Conservation (phyloP, 1,139 yeast genomes). For the Diutina scorzettiae region DNA sequence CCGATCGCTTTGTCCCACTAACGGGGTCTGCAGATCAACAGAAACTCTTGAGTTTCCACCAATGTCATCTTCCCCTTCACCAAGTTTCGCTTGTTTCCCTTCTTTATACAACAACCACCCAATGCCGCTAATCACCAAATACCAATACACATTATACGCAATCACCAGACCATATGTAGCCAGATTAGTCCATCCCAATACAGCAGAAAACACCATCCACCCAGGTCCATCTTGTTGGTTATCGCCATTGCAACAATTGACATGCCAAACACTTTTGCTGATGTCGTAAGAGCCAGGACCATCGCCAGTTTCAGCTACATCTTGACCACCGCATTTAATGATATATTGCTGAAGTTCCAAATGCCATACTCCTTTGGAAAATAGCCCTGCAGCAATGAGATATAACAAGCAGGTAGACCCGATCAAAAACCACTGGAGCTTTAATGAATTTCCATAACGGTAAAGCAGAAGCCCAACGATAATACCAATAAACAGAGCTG, state of each 20-base stretch:
- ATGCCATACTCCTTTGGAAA: constrained; percentile 36
- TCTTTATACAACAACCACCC: constrained; percentile 17
- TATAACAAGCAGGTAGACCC: constrained; percentile 30
- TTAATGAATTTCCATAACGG: constrained; percentile 30
- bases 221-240: constrained; percentile 30
- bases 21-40: no score
- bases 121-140: constrained; percentile 16
- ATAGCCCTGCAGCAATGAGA: constrained; percentile 33
- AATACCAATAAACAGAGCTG: constrained; percentile 23
- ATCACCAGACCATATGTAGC: constrained; percentile 36
- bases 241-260: constrained; percentile 35
- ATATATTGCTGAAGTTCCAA: constrained; percentile 32
- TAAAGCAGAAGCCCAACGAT: constrained; percentile 26
- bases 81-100: constrained; percentile 6
- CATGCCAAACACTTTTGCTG: constrained; percentile 31
- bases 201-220: constrained; percentile 35
- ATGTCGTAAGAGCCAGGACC: constrained; percentile 38
- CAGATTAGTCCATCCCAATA: constrained; percentile 38
- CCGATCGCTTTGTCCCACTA: no score
- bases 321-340: constrained; percentile 30
- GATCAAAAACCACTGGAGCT: constrained; percentile 30
- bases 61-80: no score
- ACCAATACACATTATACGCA: constrained; percentile 28
- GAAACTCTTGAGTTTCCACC: no score
- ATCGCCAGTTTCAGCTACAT: constrained; percentile 36